Conservation (phyloP, 1,284 basidiomycete species). For the Leccinum fuscescens region DNA sequence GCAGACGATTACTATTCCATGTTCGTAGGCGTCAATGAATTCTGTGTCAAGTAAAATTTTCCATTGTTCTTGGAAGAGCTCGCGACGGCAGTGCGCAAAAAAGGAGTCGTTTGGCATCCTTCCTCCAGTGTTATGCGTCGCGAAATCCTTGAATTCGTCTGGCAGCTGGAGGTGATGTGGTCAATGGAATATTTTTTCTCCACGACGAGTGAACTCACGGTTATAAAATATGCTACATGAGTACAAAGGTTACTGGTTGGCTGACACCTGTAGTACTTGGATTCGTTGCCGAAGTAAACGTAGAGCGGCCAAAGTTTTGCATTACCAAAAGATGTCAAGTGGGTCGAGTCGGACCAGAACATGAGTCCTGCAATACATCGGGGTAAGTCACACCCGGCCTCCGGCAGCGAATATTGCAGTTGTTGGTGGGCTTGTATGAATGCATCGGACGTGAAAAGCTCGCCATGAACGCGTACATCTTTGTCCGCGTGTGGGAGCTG, state of each 20-base stretch:
- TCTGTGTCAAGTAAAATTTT: not conserved
- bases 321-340: not conserved
- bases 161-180: not conserved
- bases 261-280: not conserved
- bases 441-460: not conserved
- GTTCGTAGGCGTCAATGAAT: not conserved
- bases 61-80: not conserved
- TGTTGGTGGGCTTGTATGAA: not conserved
- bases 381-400: not conserved
- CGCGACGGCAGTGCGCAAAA: not conserved
- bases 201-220: not conserved
- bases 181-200: not conserved
- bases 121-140: not conserved
- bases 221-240: not conserved
- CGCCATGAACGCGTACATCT: not conserved
- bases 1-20: not conserved
- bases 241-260: not conserved
- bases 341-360: not conserved
- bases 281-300: not conserved
- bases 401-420: not conserved
- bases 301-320: not conserved
- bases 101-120: not conserved
- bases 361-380: not conserved
- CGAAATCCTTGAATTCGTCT: not conserved
- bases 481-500: not conserved